Evolutionary conservation across 75 land plant species (phyloP).

Genomic region (Selaginella tamariscina): DNA sequence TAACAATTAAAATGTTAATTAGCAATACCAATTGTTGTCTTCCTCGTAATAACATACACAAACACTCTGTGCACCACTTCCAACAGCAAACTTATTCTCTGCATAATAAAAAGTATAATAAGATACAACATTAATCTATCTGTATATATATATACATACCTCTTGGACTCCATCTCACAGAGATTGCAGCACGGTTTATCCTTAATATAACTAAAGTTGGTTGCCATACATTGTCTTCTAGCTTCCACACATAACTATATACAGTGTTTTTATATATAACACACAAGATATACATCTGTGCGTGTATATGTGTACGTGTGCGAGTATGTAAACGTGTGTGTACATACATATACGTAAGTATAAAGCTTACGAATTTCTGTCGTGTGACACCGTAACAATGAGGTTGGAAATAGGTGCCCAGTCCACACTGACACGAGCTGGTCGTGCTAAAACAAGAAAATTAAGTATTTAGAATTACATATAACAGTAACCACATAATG

Average conservation of each 20-base stretch:
- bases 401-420: slow-evolving; percentile 74
- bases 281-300: too few species aligned
- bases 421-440: slow-evolving; percentile 87
- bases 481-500: too few species aligned
- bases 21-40: slow-evolving; percentile 86
- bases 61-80: slow-evolving; percentile 98
- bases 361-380: slow-evolving; percentile 87
- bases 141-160: slow-evolving; percentile 30
- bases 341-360: not conserved
- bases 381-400: slow-evolving; percentile 96
- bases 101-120: slow-evolving; percentile 9
- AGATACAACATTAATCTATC: not conserved
- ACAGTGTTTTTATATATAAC: too few species aligned
- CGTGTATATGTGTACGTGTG: too few species aligned
- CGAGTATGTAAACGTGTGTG: too few species aligned
- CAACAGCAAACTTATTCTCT: slow-evolving; percentile 99
- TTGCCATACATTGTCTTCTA: slow-evolving; percentile 71
- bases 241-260: slow-evolving; percentile 86
- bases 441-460: slow-evolving; percentile 61
- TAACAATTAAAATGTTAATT: not conserved
- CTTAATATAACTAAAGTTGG: slow-evolving; percentile 92
- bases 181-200: slow-evolving; percentile 94
- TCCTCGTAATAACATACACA: slow-evolving; percentile 98
- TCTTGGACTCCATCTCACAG: slow-evolving; percentile 97
- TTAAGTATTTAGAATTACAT: not conserved